A percentile compares a stretch with the other conserved stretches of the same genome.
Conservation (phyloP, 1,284 basidiomycete species). For the Paramarasmius palmivorus region DNA sequence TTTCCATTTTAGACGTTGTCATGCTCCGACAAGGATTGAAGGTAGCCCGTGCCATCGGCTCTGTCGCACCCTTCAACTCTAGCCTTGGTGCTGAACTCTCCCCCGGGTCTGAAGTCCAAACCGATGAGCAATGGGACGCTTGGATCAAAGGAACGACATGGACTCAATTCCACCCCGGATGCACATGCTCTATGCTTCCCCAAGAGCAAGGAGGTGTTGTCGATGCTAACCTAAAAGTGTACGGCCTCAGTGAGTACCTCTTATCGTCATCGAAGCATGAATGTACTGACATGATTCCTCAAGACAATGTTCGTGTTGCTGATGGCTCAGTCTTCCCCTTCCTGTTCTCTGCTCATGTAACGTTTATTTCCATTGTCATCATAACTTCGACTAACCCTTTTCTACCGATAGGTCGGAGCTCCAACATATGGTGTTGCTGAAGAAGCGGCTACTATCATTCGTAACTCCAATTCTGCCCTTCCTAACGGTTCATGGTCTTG, state of each 20-base stretch:
- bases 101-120: constrained; percentile 39
- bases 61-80: constrained; percentile 37
- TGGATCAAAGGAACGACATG: constrained; percentile 37
- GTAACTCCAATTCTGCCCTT: not conserved
- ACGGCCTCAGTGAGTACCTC: constrained; percentile 25
- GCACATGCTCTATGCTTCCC: constrained; percentile 47
- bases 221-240: constrained; percentile 39
- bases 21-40: constrained; percentile 62
- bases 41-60: constrained; percentile 46
- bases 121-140: constrained; percentile 47
- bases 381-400: not conserved
- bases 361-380: constrained; percentile 18
- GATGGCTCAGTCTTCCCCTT: constrained; percentile 60
- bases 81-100: constrained; percentile 35
- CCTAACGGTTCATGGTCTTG: constrained; percentile 1
- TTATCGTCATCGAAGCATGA: not conserved
- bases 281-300: not conserved
- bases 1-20: constrained; percentile 40
- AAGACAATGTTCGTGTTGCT: constrained; percentile 49
- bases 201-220: constrained; percentile 43
- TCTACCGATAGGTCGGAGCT: constrained; percentile 36
- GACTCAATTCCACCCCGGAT: constrained; percentile 51
- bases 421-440: constrained; percentile 63
- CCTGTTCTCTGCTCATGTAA: constrained; percentile 50
- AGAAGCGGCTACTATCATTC: constrained; percentile 53